Percentiles rank a stretch among this genome's conserved stretches.
phyloP scores from a whole-genome alignment of 78 protist species.

The Guillardia theta region DNA sequence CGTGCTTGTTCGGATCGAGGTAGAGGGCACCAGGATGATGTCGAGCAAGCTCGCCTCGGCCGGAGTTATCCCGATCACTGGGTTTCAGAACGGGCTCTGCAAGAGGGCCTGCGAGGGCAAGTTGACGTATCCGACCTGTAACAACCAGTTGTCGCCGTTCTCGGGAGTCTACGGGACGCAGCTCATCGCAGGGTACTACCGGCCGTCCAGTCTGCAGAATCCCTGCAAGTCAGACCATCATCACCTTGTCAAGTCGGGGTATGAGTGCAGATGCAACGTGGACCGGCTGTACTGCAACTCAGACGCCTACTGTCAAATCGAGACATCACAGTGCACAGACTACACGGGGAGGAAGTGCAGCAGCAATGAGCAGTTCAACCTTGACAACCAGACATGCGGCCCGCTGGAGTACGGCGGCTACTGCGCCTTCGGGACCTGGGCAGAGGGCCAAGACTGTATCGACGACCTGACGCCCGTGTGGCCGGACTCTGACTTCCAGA shows the following conservation, averaged over 20 bases:
- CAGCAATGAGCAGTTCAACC: too few relatives aligned
- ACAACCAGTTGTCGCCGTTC: neutral
- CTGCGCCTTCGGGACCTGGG: neutral
- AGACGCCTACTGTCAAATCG: neutral
- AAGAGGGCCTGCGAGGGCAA: neutral
- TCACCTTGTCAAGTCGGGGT: neutral
- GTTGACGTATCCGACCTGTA: neutral
- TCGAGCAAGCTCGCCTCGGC: neutral
- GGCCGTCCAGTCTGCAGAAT: neutral
- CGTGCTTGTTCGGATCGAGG: neutral
- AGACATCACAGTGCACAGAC: neutral
- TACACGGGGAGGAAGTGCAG: neutral
- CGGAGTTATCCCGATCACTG: neutral
- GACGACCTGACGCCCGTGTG: neutral
- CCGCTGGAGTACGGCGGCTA: neutral
- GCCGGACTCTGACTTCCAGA: conserved; percentile 5
- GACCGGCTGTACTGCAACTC: neutral
- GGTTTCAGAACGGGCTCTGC: neutral
- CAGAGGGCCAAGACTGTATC: neutral
- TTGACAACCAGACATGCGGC: neutral
- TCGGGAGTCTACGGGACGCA: neutral
- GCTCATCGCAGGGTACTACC: neutral
- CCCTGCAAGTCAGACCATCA: neutral
- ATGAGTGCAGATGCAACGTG: neutral
- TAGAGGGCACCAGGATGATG: neutral